These are phyloP conservation scores for Perkinsus marinus DNA, from an alignment of 169 alveolate species.

Conservation along the genomic window DNA sequence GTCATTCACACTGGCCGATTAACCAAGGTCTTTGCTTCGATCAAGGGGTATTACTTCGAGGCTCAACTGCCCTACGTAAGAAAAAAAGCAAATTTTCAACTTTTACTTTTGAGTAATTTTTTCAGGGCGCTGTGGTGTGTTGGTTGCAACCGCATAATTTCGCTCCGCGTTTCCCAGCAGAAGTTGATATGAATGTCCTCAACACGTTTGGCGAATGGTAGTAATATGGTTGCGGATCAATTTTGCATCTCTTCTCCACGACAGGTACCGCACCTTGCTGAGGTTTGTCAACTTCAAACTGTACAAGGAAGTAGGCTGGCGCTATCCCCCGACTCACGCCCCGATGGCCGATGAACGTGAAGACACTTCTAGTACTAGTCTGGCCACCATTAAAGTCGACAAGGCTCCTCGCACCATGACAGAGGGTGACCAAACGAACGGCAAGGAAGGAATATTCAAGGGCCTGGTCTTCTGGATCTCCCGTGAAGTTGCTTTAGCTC, in stretches of 20 bases:
- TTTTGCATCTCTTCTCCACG: conserved; percentile 40
- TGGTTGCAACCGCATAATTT: conserved; percentile 95
- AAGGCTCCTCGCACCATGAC: not conserved
- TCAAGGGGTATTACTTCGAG: conserved; percentile 96
- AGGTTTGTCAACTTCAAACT: conserved; percentile 79
- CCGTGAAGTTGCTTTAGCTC: not conserved
- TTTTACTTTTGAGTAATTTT: not conserved
- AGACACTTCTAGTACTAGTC: not conserved
- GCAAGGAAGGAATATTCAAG: not conserved
- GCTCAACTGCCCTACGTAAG: conserved; percentile 65
- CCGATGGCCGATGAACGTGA: not conserved
- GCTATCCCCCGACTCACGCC: conserved; percentile 50
- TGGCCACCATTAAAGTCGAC: not conserved
- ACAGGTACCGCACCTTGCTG: conserved; percentile 73
- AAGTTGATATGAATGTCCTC: conserved; percentile 88
- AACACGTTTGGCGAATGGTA: conserved; percentile 79
- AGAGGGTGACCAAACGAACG: not conserved
- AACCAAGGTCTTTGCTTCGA: conserved; percentile 69
- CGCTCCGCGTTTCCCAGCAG: conserved; percentile 52
- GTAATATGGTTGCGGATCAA: not conserved
- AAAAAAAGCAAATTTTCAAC: not conserved
- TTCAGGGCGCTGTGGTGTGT: conserved; percentile 74
- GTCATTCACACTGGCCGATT: conserved; percentile 37
- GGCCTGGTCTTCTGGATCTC: not conserved
- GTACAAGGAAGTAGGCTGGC: conserved; percentile 55